Conservation (phyloP, 768 basidiomycete genomes). For the Kwoniella mangroviensis region DNA sequence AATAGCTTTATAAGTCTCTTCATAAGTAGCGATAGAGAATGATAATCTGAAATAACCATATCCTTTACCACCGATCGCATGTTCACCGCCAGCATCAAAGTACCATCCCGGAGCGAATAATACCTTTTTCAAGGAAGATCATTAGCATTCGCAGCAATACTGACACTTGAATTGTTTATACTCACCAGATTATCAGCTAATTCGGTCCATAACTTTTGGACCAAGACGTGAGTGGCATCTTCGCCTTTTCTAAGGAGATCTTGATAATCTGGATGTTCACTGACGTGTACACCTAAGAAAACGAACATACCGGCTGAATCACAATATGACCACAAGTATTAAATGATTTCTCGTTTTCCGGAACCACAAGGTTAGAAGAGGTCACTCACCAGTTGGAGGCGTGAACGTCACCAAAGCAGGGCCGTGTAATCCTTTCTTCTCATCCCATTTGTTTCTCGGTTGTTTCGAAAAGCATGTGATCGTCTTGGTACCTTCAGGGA, state of each 20-base stretch:
- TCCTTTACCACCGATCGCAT: conserved; percentile 49
- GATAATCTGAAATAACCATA: conserved; percentile 57
- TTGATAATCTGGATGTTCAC: conserved; percentile 63
- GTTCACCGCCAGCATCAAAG: conserved; percentile 55
- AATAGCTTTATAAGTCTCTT: conserved; percentile 48
- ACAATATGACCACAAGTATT: not conserved
- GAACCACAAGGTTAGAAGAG: no score
- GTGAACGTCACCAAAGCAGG: conserved; percentile 68
- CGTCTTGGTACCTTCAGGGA: conserved; percentile 55
- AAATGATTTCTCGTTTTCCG: conserved; percentile 7
- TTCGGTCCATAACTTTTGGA: conserved; percentile 67
- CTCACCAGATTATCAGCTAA: conserved; percentile 58
- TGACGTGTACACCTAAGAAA: conserved; percentile 70
- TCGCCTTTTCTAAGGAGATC: conserved; percentile 39
- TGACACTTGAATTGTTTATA: not conserved
- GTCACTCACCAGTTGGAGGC: conserved; percentile 63
- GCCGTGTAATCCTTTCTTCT: conserved; percentile 59
- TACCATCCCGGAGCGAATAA: conserved; percentile 69
- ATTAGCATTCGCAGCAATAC: not conserved
- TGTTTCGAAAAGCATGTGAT: conserved; percentile 62
- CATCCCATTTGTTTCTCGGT: conserved; percentile 53
- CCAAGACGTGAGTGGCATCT: conserved; percentile 56
- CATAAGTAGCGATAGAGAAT: conserved; percentile 56
- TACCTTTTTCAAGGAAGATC: conserved; percentile 56
- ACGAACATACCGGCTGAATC: conserved; percentile 74